Evolutionary conservation across 2,329 filamentous ascomycete species (phyloP).

Genomic region (Colletotrichum orchidophilum): DNA sequence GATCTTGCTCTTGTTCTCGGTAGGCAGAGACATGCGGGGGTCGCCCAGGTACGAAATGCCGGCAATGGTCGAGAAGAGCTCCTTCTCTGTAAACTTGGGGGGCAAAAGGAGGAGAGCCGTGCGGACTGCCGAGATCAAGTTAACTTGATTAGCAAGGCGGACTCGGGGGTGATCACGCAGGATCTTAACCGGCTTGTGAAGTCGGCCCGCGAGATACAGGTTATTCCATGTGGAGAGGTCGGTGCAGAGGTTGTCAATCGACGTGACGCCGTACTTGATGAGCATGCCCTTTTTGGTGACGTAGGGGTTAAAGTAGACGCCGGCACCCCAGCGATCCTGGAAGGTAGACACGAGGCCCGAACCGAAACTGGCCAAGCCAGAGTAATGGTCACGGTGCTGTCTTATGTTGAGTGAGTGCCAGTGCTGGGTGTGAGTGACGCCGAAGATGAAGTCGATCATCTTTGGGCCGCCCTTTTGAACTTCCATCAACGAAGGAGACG

Average conservation of each 20-base stretch:
- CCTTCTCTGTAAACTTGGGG: constrained; percentile 82
- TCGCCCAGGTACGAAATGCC: constrained; percentile 95
- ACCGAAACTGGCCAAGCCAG: constrained; percentile 81
- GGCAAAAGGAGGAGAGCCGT: constrained; percentile 90
- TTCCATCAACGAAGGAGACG: constrained; percentile 81
- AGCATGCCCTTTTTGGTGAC: constrained; percentile 93
- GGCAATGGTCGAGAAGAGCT: constrained; percentile 91
- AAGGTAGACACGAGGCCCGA: constrained; percentile 86
- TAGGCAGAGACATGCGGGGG: constrained; percentile 90
- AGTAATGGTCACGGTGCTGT: constrained; percentile 94
- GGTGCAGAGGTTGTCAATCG: constrained; percentile 85
- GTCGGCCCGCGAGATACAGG: constrained; percentile 91
- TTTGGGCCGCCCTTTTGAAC: constrained; percentile 90
- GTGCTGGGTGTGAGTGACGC: constrained; percentile 92
- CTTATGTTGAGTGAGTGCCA: constrained; percentile 94
- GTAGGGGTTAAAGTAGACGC: constrained; percentile 97
- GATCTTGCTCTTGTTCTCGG: constrained; percentile 92
- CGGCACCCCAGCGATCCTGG: constrained; percentile 89
- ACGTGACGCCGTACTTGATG: constrained; percentile 98
- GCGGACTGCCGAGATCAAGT: constrained; percentile 89
- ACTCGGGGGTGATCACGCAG: constrained; percentile 92
- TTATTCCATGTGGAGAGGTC: constrained; percentile 94
- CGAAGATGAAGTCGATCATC: constrained; percentile 99
- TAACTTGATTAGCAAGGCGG: constrained; percentile 94
- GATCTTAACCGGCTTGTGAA: constrained; percentile 98